Conservation (phyloP, 805 yeast genomes). For the Spathaspora arborariae region DNA sequence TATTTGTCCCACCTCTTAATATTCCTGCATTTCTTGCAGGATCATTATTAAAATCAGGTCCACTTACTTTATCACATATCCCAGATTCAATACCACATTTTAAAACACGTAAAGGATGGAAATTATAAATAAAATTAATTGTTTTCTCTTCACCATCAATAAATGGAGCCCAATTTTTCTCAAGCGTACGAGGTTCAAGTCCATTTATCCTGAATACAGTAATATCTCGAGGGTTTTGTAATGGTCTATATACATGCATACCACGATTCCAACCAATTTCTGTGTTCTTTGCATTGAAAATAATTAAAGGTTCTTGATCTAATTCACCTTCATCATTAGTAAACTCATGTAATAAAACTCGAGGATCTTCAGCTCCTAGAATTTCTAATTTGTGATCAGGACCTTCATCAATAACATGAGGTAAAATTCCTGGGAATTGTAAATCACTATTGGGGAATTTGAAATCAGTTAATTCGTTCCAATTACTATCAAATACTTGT, state of each 20-base stretch:
- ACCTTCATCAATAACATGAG: constrained; percentile 9
- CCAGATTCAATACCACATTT: constrained; percentile 17
- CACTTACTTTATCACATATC: constrained; percentile 11
- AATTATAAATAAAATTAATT: constrained; percentile 29
- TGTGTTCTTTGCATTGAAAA: constrained; percentile 17
- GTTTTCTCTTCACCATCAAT: constrained; percentile 6
- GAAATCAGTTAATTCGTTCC: constrained; percentile 16
- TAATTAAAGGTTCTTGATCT: constrained; percentile 19
- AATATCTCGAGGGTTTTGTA: constrained; percentile 6
- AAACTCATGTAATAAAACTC: constrained; percentile 12
- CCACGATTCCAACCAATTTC: constrained; percentile 16
- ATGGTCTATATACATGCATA: constrained; percentile 20
- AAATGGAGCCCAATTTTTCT: constrained; percentile 42
- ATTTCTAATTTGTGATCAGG: constrained; percentile 2
- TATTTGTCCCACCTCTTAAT: constrained; percentile 35
- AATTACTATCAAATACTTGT: constrained; percentile 17
- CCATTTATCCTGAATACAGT: constrained; percentile 15
- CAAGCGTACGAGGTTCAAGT: constrained; percentile 8
- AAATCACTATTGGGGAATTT: constrained; percentile 7
- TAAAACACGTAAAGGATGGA: constrained; percentile 19
- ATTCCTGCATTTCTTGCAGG: constrained; percentile 24
- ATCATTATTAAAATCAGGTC: constrained; percentile 10
- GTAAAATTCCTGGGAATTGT: constrained; percentile 10
- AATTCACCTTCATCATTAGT: constrained; percentile 5
- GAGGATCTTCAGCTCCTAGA: constrained; percentile 15